A percentile compares a stretch with the other conserved stretches of the same genome.
Evolutionary conservation across 176 grass and related monocot genomes (phyloP).

Genomic region (Bothriochloa decipiens): DNA sequence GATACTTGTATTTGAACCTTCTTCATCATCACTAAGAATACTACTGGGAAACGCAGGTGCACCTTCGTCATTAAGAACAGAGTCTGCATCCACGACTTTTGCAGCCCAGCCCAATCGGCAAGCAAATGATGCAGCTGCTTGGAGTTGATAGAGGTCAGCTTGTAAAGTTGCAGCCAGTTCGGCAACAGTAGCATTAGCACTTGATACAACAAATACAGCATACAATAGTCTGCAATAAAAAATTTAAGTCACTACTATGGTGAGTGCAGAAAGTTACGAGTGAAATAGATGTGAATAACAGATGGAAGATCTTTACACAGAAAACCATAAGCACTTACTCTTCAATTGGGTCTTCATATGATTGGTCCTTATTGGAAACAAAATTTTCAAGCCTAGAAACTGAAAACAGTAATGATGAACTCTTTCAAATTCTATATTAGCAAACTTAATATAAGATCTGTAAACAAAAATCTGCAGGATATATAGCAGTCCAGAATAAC

Average conservation of each 20-base stretch:
- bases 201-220: conserved; percentile 97
- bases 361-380: conserved; percentile 97
- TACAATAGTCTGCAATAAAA: conserved; percentile 83
- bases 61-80: conserved; percentile 63
- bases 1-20: conserved; percentile 87
- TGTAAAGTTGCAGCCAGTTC: conserved; percentile 94
- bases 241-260: conserved; percentile 36
- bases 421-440: background rate
- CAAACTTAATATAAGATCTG: conserved; percentile 38
- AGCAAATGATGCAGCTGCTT: conserved; percentile 94
- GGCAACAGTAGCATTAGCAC: conserved; percentile 94
- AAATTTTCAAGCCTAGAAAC: conserved; percentile 99
- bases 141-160: conserved; percentile 85
- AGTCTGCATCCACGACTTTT: conserved; percentile 81
- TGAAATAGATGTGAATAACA: conserved; percentile 30
- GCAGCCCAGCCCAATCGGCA: conserved; percentile 88
- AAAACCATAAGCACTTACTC: conserved; percentile 69
- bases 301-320: conserved; percentile 10
- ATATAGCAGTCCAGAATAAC: conserved; percentile 15
- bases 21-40: conserved; percentile 96
- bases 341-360: conserved; percentile 98
- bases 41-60: conserved; percentile 53
- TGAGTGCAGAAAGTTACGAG: conserved; percentile 24
- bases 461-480: conserved; percentile 23
- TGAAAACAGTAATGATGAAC: conserved; percentile 51